Conservation (phyloP, 192 early-diverging fungal genomes). For the Gigaspora rosea region DNA sequence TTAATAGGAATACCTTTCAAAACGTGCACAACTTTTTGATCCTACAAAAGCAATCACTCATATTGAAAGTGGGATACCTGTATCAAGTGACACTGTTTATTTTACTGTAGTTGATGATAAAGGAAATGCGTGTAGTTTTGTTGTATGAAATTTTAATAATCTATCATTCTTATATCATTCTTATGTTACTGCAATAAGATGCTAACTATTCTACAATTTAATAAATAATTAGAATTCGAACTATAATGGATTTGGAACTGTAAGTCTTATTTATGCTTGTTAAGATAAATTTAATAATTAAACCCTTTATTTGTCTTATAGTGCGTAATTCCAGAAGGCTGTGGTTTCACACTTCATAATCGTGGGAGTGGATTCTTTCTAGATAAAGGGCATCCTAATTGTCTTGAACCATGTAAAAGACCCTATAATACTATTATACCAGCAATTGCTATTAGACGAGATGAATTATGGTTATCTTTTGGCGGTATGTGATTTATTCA, state of each 20-base stretch:
- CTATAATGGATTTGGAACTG: constrained; percentile 53
- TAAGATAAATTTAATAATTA: constrained; percentile 32
- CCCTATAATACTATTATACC: constrained; percentile 84
- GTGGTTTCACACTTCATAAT: constrained; percentile 70
- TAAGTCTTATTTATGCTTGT: constrained; percentile 1
- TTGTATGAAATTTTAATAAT: constrained; percentile 43
- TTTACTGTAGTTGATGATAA: constrained; percentile 72
- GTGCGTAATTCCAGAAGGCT: constrained; percentile 57
- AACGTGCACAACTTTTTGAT: constrained; percentile 61
- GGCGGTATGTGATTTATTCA: constrained; percentile 39
- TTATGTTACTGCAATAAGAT: constrained; percentile 2
- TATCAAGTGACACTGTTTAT: constrained; percentile 74
- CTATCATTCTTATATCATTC: background rate
- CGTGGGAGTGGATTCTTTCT: constrained; percentile 69
- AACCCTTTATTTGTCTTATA: constrained; percentile 21
- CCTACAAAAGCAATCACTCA: constrained; percentile 48
- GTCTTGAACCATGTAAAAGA: constrained; percentile 65
- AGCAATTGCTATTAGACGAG: constrained; percentile 55
- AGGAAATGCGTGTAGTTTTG: constrained; percentile 82
- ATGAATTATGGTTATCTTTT: constrained; percentile 47
- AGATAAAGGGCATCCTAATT: constrained; percentile 61
- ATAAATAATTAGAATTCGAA: constrained; percentile 48
- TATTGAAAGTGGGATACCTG: constrained; percentile 59
- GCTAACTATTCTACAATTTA: background rate
- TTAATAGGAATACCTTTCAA: constrained; percentile 50